These are phyloP conservation scores for Fusarium chuoi DNA, from an alignment of 2,329 filamentous ascomycete species.

Conservation along the genomic window DNA sequence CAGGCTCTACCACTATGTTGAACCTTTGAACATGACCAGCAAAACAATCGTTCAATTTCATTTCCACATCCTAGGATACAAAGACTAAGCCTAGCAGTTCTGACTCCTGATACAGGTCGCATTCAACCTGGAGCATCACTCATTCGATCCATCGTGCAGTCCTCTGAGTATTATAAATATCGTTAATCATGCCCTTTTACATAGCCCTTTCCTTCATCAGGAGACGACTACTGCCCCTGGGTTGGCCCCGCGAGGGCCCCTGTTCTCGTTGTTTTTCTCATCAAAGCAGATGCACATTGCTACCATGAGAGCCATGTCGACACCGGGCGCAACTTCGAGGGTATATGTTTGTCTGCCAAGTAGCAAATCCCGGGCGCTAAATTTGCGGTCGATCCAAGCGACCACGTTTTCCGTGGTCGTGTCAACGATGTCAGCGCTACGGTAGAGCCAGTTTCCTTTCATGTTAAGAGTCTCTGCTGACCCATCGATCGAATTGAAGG, in stretches of 20 bases:
- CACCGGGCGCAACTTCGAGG: conserved; percentile 70
- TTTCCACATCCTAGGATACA: background rate
- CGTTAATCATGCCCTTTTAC: background rate
- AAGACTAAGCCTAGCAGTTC: background rate
- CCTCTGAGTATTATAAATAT: conserved; percentile 3
- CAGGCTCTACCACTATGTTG: background rate
- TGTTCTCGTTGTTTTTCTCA: conserved; percentile 54
- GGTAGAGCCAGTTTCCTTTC: conserved; percentile 71
- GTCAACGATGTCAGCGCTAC: conserved; percentile 66
- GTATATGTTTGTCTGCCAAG: conserved; percentile 73
- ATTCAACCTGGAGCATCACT: background rate
- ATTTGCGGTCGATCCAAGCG: conserved; percentile 67
- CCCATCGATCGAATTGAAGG: conserved; percentile 63
- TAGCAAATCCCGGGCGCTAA: conserved; percentile 67
- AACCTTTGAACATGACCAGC: background rate
- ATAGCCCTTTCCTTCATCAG: background rate
- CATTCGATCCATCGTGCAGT: background rate
- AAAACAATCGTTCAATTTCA: background rate
- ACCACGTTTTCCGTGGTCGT: conserved; percentile 61
- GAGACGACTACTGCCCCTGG: no score
- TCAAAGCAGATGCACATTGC: conserved; percentile 76
- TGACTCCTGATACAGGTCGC: background rate
- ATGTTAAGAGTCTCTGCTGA: conserved; percentile 61
- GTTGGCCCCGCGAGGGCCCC: no score
- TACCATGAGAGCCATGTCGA: conserved; percentile 72